Evolutionary conservation across 192 early-diverging fungal species (phyloP).

Genomic region (Endogone sp.): DNA sequence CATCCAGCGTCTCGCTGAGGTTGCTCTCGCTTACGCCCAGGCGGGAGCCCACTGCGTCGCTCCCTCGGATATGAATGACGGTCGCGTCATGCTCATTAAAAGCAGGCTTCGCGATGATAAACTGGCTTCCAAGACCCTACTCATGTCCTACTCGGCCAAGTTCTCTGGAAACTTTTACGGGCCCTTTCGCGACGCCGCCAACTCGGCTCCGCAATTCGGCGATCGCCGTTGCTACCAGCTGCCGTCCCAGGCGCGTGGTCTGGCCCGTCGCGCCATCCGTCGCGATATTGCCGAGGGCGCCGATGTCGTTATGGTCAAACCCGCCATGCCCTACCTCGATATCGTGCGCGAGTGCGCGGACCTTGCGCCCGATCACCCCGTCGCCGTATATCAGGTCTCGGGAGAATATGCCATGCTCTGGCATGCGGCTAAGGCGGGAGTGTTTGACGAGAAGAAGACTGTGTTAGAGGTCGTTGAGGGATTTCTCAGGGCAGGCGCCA

Average conservation of each 20-base stretch:
- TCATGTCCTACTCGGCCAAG: slow-evolving; percentile 98
- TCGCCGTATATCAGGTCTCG: slow-evolving; percentile 96
- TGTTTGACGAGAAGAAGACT: slow-evolving; percentile 77
- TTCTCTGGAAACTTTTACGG: slow-evolving; percentile 95
- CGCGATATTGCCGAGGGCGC: slow-evolving; percentile 93
- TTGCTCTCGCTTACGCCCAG: slow-evolving; percentile 82
- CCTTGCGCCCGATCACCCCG: slow-evolving; percentile 76
- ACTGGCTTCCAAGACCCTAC: slow-evolving; percentile 70
- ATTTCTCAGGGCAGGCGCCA: slow-evolving; percentile 87
- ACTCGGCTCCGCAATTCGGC: slow-evolving; percentile 87
- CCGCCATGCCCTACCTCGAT: slow-evolving; percentile 92
- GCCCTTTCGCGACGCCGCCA: slow-evolving; percentile 94
- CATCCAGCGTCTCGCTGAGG: slow-evolving; percentile 77
- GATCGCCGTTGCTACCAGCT: slow-evolving; percentile 96
- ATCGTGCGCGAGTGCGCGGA: slow-evolving; percentile 85
- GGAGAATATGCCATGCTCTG: slow-evolving; percentile 84
- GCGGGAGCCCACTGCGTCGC: slow-evolving; percentile 91
- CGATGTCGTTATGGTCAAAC: slow-evolving; percentile 98
- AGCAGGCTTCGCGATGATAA: slow-evolving; percentile 69
- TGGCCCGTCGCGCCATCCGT: slow-evolving; percentile 84
- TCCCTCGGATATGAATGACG: slow-evolving; percentile 99
- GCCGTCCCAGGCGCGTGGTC: slow-evolving; percentile 80
- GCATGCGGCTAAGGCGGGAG: slow-evolving; percentile 78
- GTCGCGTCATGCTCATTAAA: slow-evolving; percentile 92
- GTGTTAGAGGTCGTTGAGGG: slow-evolving; percentile 84